Conservation (phyloP, 352 stramenopile species). For the Globisporangium nodosum region DNA sequence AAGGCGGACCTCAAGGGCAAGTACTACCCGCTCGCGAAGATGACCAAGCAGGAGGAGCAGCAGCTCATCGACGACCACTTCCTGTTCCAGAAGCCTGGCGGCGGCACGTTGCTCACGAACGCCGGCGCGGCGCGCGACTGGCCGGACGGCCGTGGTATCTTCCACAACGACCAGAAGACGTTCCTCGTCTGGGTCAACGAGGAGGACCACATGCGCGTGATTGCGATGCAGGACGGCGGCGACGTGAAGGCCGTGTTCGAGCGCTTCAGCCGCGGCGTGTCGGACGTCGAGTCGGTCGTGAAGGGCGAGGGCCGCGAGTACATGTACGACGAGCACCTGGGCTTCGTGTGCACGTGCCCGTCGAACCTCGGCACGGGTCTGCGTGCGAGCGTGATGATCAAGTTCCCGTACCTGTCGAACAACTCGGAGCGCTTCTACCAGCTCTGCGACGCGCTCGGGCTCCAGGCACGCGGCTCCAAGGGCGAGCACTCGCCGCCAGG, state of each 20-base stretch:
- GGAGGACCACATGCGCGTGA: constrained; percentile 89
- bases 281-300: constrained; percentile 68
- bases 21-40: constrained; percentile 86
- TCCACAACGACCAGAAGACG: constrained; percentile 89
- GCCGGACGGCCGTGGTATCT: constrained; percentile 91
- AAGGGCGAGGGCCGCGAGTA: constrained; percentile 77
- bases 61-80: constrained; percentile 91
- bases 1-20: constrained; percentile 77
- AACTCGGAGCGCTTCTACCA: constrained; percentile 68
- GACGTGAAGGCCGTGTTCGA: constrained; percentile 90
- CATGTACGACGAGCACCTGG: constrained; percentile 89
- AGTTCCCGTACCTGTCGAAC: constrained; percentile 69
- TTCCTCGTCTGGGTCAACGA: constrained; percentile 90
- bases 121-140: constrained; percentile 90
- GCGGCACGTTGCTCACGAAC: constrained; percentile 75
- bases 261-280: constrained; percentile 77
- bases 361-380: constrained; percentile 86
- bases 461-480: constrained; percentile 76
- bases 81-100: constrained; percentile 91
- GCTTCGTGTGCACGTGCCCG: constrained; percentile 82
- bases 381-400: constrained; percentile 83
- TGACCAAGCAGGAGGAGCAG: constrained; percentile 89
- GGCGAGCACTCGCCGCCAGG: constrained; percentile 77
- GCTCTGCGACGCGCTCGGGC: constrained; percentile 65
- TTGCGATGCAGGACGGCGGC: constrained; percentile 86